These are phyloP conservation scores for Arthroderma sp. DNA, from an alignment of 2,329 filamentous ascomycete genomes.

Conservation along the genomic window DNA sequence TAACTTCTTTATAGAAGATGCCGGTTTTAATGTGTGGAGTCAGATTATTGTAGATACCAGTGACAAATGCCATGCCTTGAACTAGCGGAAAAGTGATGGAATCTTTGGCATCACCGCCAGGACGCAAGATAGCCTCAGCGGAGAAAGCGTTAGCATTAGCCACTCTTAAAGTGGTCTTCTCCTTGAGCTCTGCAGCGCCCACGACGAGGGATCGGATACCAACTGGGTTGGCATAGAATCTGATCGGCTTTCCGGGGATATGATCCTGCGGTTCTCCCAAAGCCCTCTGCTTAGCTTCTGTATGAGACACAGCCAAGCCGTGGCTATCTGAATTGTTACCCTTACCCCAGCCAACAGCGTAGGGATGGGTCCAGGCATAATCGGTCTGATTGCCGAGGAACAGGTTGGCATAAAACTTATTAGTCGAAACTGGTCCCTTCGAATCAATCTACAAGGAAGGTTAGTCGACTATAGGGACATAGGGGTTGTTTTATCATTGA, in stretches of 20 bases:
- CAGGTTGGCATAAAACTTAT: slow-evolving; percentile 62
- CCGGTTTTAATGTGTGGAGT: slow-evolving; percentile 62
- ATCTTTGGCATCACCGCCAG: slow-evolving; percentile 39
- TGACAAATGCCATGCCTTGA: slow-evolving; percentile 82
- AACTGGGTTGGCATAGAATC: slow-evolving; percentile 69
- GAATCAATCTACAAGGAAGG: slow-evolving; percentile 15
- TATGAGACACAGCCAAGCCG: slow-evolving; percentile 66
- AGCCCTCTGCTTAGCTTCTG: slow-evolving; percentile 52
- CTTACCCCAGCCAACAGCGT: slow-evolving; percentile 54
- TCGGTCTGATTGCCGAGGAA: slow-evolving; percentile 60
- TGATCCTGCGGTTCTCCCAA: slow-evolving; percentile 45
- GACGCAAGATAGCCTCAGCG: slow-evolving; percentile 54
- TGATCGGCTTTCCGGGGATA: slow-evolving; percentile 43
- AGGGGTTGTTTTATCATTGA: too few species aligned
- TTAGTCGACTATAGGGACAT: slow-evolving; percentile 7
- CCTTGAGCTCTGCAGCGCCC: slow-evolving; percentile 60
- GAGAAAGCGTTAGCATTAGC: slow-evolving; percentile 44
- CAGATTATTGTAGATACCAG: slow-evolving; percentile 57
- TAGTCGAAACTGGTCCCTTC: slow-evolving; percentile 29
- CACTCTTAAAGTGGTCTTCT: slow-evolving; percentile 42
- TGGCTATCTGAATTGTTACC: slow-evolving; percentile 52
- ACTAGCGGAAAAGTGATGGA: slow-evolving; percentile 67
- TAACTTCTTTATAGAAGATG: slow-evolving; percentile 58
- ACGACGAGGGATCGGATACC: slow-evolving; percentile 70
- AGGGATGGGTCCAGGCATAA: slow-evolving; percentile 63